These are phyloP conservation scores for Echinosophora koreensis DNA, from an alignment of 306 rosid genomes.

Conservation along the genomic window DNA sequence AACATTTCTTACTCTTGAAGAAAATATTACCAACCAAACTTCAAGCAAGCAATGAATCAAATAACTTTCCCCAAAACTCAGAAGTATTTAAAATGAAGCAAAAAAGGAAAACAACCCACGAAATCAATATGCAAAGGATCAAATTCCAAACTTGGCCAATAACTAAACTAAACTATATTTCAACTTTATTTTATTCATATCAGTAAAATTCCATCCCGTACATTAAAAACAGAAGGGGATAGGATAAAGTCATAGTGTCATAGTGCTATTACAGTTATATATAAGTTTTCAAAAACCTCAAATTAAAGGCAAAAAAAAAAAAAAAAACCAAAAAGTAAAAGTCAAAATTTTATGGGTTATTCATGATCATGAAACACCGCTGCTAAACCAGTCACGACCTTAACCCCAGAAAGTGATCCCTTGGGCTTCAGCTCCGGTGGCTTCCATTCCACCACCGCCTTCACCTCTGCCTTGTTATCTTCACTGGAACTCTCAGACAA, in stretches of 20 bases:
- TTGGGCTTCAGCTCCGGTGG: slow-evolving; percentile 66
- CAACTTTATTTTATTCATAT: slow-evolving; percentile 54
- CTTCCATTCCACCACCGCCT: slow-evolving; percentile 53
- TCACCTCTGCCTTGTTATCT: slow-evolving; percentile 27
- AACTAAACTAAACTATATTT: slow-evolving; percentile 29
- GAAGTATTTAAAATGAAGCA: neutral
- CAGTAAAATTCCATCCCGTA: slow-evolving; percentile 64
- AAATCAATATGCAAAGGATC: neutral
- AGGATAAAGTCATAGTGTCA: slow-evolving; percentile 2
- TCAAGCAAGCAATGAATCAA: neutral
- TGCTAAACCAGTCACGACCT: slow-evolving; percentile 68
- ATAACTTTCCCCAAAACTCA: neutral
- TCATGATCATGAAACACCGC: slow-evolving; percentile 59
- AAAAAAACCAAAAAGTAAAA: slow-evolving; percentile 1
- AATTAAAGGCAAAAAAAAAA: neutral
- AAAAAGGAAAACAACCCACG: neutral
- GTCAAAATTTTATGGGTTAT: slow-evolving; percentile 63
- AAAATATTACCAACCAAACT: slow-evolving; percentile 21
- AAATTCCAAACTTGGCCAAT: neutral
- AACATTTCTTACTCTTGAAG: slow-evolving; percentile 36
- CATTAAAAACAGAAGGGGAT: slow-evolving; percentile 76
- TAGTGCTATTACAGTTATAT: slow-evolving; percentile 49
- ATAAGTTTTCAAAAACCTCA: slow-evolving; percentile 39
- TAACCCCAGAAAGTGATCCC: slow-evolving; percentile 49
- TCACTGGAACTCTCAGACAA: slow-evolving; percentile 36